phyloP scores from a whole-genome alignment of 2,329 filamentous ascomycete genomes.

The Xylariaceae sp. region DNA sequence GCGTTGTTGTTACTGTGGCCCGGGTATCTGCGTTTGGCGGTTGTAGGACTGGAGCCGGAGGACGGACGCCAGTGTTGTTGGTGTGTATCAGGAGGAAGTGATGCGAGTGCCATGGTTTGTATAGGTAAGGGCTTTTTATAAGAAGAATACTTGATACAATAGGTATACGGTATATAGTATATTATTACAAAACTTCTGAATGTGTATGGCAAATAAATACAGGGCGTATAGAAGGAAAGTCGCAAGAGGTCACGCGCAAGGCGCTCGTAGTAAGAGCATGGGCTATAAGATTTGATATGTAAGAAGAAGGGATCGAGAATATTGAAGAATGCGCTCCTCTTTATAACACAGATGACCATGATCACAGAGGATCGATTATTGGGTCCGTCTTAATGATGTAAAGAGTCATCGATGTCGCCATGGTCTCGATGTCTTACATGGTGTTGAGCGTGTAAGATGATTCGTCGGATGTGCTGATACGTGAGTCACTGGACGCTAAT shows the following conservation, averaged over 20 bases:
- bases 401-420: slow-evolving; percentile 16
- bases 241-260: slow-evolving; percentile 19
- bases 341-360: slow-evolving; percentile 13
- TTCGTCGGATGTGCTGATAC: slow-evolving; percentile 12
- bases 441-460: slow-evolving; percentile 24
- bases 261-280: slow-evolving; percentile 15
- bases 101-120: slow-evolving; percentile 3
- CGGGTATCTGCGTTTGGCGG: neutral
- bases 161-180: neutral
- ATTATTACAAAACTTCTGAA: slow-evolving; percentile 3
- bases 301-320: slow-evolving; percentile 9
- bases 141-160: neutral
- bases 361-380: neutral
- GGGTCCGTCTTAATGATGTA: too few relatives aligned
- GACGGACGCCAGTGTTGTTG: slow-evolving; percentile 2
- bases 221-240: slow-evolving; percentile 7
- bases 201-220: slow-evolving; percentile 11
- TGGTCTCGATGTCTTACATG: slow-evolving; percentile 10
- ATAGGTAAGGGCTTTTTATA: slow-evolving; percentile 20
- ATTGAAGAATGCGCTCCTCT: slow-evolving; percentile 7
- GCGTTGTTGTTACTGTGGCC: neutral
- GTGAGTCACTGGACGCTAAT: slow-evolving; percentile 25
- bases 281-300: slow-evolving; percentile 11
- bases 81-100: neutral
- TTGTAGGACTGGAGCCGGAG: neutral